Evolutionary conservation across 2,329 filamentous ascomycete genomes (phyloP).

Genomic region (Aureobasidium lini): DNA sequence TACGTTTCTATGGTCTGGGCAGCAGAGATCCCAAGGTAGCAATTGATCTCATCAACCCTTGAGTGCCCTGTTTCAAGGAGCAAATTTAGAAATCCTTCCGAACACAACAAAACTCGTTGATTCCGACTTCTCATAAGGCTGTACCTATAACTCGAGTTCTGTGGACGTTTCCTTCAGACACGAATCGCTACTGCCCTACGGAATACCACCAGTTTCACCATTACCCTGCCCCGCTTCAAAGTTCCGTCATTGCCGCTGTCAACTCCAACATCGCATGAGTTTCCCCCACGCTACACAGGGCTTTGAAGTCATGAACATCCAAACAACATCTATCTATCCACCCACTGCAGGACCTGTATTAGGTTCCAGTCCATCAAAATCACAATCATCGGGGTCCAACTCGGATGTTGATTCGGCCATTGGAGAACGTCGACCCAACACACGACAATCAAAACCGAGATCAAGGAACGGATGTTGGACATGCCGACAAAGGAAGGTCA

Average conservation of each 20-base stretch:
- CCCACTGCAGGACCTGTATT: neutral
- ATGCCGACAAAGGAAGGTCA: conserved; percentile 30
- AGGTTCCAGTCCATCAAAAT: neutral
- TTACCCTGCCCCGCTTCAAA: neutral
- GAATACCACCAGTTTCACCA: neutral
- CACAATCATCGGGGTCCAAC: conserved; percentile 1
- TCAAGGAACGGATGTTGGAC: conserved; percentile 11
- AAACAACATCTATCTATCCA: neutral
- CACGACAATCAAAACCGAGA: conserved; percentile 7
- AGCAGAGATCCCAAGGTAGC: neutral
- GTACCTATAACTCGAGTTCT: neutral
- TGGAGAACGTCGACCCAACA: neutral
- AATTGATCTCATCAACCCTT: neutral
- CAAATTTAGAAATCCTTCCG: conserved; percentile 3
- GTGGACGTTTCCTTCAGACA: neutral
- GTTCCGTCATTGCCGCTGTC: neutral
- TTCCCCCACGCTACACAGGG: neutral
- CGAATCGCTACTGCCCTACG: neutral
- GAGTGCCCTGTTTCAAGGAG: conserved; percentile 7
- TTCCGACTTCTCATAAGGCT: neutral
- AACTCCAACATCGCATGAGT: neutral
- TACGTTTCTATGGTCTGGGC: neutral
- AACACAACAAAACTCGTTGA: neutral
- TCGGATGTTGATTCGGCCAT: conserved; percentile 10
- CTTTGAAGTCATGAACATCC: neutral